Evolutionary conservation across 1,139 yeast genomes (phyloP).

Genomic region (Taiozyma sp.): DNA sequence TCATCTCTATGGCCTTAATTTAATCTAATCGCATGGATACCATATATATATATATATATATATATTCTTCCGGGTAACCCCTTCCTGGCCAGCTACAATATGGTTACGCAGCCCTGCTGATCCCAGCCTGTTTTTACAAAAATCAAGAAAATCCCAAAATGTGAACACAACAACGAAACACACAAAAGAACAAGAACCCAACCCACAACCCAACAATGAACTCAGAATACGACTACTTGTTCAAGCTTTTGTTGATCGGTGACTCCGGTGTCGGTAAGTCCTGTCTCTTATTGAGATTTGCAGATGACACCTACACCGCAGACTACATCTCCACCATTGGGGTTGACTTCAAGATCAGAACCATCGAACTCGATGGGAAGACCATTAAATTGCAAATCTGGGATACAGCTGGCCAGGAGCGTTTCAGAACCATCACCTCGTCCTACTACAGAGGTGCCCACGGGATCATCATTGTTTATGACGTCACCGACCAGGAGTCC

Average conservation of each 20-base stretch:
- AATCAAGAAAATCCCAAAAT: neutral
- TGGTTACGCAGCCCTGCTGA: neutral
- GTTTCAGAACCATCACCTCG: conserved; percentile 96
- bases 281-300: conserved; percentile 88
- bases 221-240: conserved; percentile 94
- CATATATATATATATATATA: too few species aligned
- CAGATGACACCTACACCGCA: conserved; percentile 96
- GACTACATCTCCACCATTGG: conserved; percentile 98
- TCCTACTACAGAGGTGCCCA: conserved; percentile 98
- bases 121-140: neutral
- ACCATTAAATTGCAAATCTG: conserved; percentile 96
- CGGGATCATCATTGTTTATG: conserved; percentile 96
- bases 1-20: too few species aligned
- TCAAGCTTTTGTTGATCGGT: conserved; percentile 90
- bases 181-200: neutral
- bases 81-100: too few species aligned
- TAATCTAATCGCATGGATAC: too few species aligned
- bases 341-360: conserved; percentile 96
- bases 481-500: conserved; percentile 96
- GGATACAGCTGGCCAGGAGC: conserved; percentile 99
- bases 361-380: conserved; percentile 94
- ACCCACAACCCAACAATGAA: conserved; percentile 39
- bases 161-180: neutral
- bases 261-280: conserved; percentile 99
- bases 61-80: neutral